Evolutionary conservation across 768 basidiomycete genomes (phyloP), one percentile per base, ranked within the genome.

Genomic region (Panaeolus cyanescens): DNA sequence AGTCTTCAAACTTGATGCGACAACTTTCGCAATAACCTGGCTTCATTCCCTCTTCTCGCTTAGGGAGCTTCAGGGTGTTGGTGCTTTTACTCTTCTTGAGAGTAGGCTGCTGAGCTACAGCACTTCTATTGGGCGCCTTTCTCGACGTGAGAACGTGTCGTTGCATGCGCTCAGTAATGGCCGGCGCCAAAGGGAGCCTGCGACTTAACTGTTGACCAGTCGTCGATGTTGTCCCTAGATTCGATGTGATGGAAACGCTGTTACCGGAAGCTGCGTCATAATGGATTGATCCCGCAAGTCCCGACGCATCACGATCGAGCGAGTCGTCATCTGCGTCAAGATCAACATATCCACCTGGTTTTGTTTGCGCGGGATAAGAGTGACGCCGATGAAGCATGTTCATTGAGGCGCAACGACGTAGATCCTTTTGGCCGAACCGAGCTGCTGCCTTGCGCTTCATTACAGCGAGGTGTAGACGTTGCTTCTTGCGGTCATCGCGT

Each of bases 1-100:
- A 96, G 74, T 96, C 90, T 0, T 90, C 88, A 69, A 96, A 99
- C 73, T 94, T 94, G 59, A 82, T 70, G 36, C 96, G 85, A 74
- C 97, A 99, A 71, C 95, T 96, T 75, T 99, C 97, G 73, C 97
- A 99, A 74, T 98, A 99, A 4, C 97, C 97, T 4, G 96, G 91
- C 68, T 97, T 98, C 64, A 83, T 86, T 17, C 87, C 88, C 76
- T 96, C 94, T 60, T 95, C 92, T 36, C 92, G 86, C 69, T 85
- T 88, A 7, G 91, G 87, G 59, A 91, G 77, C 68, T 83, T 81
- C 53, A 93, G 74, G 1, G 89, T 91, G 70, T 91, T 91, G 56
- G 91, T 93, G 66, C 92, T 94, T 64, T 86, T 85, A 70, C 90
- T 90, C 75, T 91, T 94, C 68, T 85, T 83, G 55, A 95, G 76